These are phyloP conservation scores for Didymella sp. DNA, from an alignment of 2,329 filamentous ascomycete species.

Conservation along the genomic window DNA sequence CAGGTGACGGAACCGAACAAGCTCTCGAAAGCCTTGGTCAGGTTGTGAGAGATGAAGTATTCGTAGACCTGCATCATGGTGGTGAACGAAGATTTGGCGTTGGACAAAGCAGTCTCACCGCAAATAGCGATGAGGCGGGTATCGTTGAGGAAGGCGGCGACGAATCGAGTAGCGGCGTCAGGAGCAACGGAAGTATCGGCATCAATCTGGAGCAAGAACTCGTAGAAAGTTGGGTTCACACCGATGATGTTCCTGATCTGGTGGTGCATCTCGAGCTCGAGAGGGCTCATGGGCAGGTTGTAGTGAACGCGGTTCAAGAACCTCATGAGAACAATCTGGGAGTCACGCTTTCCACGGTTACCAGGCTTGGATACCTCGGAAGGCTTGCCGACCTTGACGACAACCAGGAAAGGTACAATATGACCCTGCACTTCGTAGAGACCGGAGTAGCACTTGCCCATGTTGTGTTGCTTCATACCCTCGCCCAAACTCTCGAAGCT, in stretches of 20 bases:
- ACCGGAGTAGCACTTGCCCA: conserved; percentile 98
- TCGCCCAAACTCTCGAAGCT: conserved; percentile 97
- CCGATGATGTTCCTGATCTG: conserved; percentile 99
- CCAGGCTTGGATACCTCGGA: conserved; percentile 77
- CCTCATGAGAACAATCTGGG: conserved; percentile 97
- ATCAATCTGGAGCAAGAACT: conserved; percentile 95
- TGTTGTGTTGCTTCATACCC: conserved; percentile 97
- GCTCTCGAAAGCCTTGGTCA: conserved; percentile 96
- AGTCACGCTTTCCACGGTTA: conserved; percentile 99
- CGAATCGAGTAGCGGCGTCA: conserved; percentile 90
- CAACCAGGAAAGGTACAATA: conserved; percentile 92
- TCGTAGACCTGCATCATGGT: conserved; percentile 99
- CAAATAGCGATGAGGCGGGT: conserved; percentile 93
- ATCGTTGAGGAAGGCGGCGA: conserved; percentile 88
- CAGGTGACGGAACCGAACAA: conserved; percentile 97
- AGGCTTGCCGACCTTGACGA: conserved; percentile 92
- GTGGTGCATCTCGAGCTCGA: conserved; percentile 98
- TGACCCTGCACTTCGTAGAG: conserved; percentile 98
- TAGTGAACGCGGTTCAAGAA: conserved; percentile 99
- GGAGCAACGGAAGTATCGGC: conserved; percentile 92
- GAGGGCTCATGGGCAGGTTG: conserved; percentile 92
- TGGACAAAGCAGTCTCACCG: conserved; percentile 91
- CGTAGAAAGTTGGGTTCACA: conserved; percentile 97
- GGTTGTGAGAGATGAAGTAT: conserved; percentile 98
- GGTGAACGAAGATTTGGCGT: conserved; percentile 89